phyloP scores from a whole-genome alignment of 805 yeast genomes.

The Suhomyces pyralidae region DNA sequence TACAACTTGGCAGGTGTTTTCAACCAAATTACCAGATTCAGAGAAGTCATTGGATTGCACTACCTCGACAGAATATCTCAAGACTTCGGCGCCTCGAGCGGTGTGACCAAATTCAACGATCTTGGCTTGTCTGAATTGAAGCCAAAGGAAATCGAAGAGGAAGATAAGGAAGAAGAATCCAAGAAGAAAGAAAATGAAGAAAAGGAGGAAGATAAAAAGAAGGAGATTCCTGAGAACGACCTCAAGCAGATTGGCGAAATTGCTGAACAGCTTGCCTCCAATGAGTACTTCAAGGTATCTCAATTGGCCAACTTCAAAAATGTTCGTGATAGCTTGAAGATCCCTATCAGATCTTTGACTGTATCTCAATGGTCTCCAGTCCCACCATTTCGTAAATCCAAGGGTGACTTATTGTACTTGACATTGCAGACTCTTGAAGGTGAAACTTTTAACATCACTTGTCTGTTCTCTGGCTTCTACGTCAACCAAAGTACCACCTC shows the following conservation, averaged over 20 bases:
- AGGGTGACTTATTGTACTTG: conserved; percentile 81
- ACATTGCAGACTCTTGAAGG: conserved; percentile 76
- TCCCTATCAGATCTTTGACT: conserved; percentile 54
- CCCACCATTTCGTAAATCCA: conserved; percentile 53
- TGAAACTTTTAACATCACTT: conserved; percentile 74
- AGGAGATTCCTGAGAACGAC: conserved; percentile 11
- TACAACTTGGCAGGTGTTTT: conserved; percentile 61
- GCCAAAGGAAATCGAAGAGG: conserved; percentile 11
- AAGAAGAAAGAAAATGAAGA: conserved; percentile 11
- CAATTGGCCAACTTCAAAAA: conserved; percentile 26
- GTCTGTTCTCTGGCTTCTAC: conserved; percentile 75
- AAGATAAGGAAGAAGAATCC: conserved; percentile 9
- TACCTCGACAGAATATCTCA: conserved; percentile 42
- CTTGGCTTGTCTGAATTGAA: conserved; percentile 38
- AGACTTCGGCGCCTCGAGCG: conserved; percentile 43
- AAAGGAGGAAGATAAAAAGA: conserved; percentile 25
- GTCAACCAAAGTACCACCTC: conserved; percentile 66
- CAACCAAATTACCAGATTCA: conserved; percentile 59
- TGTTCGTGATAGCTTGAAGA: conserved; percentile 25
- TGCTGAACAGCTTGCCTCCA: conserved; percentile 6
- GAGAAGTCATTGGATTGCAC: conserved; percentile 59
- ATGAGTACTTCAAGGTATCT: conserved; percentile 9
- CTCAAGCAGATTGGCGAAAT: conserved; percentile 7
- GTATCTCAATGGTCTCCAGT: conserved; percentile 88
- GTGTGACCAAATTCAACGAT: conserved; percentile 47